Percentiles rank a stretch among this genome's conserved stretches.
These are phyloP conservation scores for Porcisia hertigi DNA, from an alignment of 208 protist genomes.

Conservation along the genomic window DNA sequence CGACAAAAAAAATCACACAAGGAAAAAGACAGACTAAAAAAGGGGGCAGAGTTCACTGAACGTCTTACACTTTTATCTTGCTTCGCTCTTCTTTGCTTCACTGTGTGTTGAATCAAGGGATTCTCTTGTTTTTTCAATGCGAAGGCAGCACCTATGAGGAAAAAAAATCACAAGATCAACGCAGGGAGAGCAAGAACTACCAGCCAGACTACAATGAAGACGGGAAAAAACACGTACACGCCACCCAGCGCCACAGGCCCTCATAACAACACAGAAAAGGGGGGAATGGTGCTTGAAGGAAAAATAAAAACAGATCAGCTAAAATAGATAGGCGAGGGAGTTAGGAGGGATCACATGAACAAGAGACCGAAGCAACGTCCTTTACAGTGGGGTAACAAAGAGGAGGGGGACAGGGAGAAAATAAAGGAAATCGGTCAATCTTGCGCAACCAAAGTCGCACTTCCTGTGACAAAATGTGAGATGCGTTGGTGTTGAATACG, in stretches of 20 bases:
- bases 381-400: background rate
- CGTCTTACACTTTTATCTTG: background rate
- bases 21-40: background rate
- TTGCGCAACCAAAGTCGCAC: background rate
- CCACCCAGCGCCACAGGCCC: background rate
- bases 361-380: slow-evolving; percentile 8
- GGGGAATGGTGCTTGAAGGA: background rate
- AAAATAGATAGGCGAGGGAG: slow-evolving; percentile 1
- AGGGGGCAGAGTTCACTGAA: background rate
- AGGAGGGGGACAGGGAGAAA: background rate
- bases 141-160: background rate
- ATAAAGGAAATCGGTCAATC: slow-evolving; percentile 5
- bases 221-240: background rate
- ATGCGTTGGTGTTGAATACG: background rate
- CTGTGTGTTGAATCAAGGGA: background rate
- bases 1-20: background rate
- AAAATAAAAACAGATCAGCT: background rate
- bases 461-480: background rate
- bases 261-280: background rate
- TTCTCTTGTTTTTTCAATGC: background rate
- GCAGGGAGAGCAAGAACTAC: slow-evolving; percentile 2
- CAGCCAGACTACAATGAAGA: background rate
- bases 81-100: background rate
- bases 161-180: background rate
- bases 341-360: slow-evolving; percentile 3